Evolutionary conservation across 1,139 yeast species (phyloP).

Genomic region (Candida albicans): DNA sequence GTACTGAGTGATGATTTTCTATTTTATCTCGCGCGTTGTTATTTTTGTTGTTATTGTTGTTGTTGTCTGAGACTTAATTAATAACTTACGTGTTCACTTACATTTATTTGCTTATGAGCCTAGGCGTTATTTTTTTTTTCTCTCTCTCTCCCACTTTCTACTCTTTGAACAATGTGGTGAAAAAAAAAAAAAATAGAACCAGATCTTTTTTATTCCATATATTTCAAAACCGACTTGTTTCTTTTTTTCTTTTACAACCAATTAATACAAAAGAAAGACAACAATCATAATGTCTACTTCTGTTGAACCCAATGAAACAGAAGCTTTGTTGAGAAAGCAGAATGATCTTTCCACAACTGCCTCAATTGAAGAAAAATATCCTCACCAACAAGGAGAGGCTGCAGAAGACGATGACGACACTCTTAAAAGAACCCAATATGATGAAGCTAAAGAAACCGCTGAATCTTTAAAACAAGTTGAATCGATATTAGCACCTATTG

Average conservation of each 20-base stretch:
- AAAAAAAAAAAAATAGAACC: neutral
- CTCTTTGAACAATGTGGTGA: neutral
- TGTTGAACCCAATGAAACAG: slow-evolving; percentile 23
- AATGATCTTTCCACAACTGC: slow-evolving; percentile 3
- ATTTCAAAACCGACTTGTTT: neutral
- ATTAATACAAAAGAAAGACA: neutral
- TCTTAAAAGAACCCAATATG: slow-evolving; percentile 28
- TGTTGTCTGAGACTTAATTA: neutral
- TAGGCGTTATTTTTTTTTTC: neutral
- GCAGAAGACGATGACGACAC: slow-evolving; percentile 17
- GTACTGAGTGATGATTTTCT: neutral
- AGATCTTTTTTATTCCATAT: neutral
- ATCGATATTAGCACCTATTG: slow-evolving; percentile 43
- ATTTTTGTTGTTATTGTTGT: neutral
- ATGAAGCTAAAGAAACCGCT: slow-evolving; percentile 32
- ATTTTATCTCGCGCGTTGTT: neutral
- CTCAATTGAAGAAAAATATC: slow-evolving; percentile 12
- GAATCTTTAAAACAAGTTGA: slow-evolving; percentile 35
- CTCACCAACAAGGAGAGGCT: slow-evolving; percentile 8
- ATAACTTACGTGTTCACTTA: slow-evolving; percentile 10
- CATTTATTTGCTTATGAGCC: neutral
- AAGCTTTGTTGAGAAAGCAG: slow-evolving; percentile 16
- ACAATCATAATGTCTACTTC: slow-evolving; percentile 26
- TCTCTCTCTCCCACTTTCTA: neutral
- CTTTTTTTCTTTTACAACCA: neutral